These are phyloP conservation scores for Gamsiella multidivaricata DNA, from an alignment of 192 early-diverging fungal species.

Conservation along the genomic window DNA sequence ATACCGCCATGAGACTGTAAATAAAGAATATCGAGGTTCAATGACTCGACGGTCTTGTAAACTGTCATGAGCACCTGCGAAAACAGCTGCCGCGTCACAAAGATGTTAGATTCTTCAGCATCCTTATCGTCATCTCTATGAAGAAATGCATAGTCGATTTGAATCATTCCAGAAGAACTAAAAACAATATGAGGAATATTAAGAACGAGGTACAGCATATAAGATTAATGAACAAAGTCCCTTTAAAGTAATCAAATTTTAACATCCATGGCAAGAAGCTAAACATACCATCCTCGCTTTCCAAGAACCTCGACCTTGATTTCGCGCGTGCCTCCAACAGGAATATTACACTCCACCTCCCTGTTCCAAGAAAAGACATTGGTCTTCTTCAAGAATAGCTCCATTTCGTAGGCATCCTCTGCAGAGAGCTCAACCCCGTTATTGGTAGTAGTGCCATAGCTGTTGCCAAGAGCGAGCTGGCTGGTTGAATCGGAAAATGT, in stretches of 20 bases:
- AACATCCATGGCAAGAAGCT: too few species aligned
- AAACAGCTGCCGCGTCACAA: slow-evolving; percentile 74
- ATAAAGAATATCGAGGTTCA: slow-evolving; percentile 76
- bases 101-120: slow-evolving; percentile 45
- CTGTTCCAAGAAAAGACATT: slow-evolving; percentile 67
- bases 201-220: too few species aligned
- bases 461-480: slow-evolving; percentile 21
- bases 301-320: slow-evolving; percentile 78
- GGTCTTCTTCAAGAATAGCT: slow-evolving; percentile 68
- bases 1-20: slow-evolving; percentile 56
- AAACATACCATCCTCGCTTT: slow-evolving; percentile 70
- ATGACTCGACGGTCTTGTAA: slow-evolving; percentile 66
- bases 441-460: slow-evolving; percentile 12
- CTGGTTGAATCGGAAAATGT: slow-evolving; percentile 67
- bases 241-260: too few species aligned
- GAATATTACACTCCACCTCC: slow-evolving; percentile 56
- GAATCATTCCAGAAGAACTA: slow-evolving; percentile 76
- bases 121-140: slow-evolving; percentile 35
- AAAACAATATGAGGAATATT: not conserved
- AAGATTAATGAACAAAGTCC: too few species aligned
- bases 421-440: slow-evolving; percentile 61
- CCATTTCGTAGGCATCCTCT: slow-evolving; percentile 83
- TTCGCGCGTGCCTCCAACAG: slow-evolving; percentile 64
- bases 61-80: slow-evolving; percentile 79
- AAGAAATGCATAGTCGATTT: slow-evolving; percentile 76